Evolutionary conservation across 345 rosid genomes (phyloP).

Genomic region (Rubroshorea leprosula): DNA sequence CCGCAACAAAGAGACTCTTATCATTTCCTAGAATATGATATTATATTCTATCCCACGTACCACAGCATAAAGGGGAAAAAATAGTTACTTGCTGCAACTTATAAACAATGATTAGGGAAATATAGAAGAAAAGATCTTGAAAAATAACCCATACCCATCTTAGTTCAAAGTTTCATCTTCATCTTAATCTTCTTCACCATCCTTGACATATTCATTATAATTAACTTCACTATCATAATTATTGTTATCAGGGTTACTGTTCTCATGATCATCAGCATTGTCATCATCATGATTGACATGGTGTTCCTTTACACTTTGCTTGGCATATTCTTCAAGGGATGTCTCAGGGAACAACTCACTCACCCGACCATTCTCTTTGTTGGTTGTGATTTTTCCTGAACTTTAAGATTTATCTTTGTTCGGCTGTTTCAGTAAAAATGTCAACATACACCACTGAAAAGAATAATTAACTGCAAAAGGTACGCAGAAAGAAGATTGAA

Average conservation of each 20-base stretch:
- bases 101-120: background rate
- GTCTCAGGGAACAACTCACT: slow-evolving; percentile 55
- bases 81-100: background rate
- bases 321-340: slow-evolving; percentile 59
- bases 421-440: slow-evolving; percentile 46
- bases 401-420: slow-evolving; percentile 44
- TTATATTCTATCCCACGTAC: background rate
- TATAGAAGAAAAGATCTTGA: background rate
- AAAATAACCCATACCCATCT: background rate
- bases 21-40: no score
- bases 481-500: background rate
- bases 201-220: slow-evolving; percentile 24
- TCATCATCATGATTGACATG: slow-evolving; percentile 21
- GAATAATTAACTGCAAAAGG: background rate
- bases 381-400: slow-evolving; percentile 30
- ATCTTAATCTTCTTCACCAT: slow-evolving; percentile 2
- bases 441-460: background rate
- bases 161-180: slow-evolving; percentile 1
- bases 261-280: slow-evolving; percentile 18
- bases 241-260: slow-evolving; percentile 5
- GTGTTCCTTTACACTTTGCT: slow-evolving; percentile 21
- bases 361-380: slow-evolving; percentile 48
- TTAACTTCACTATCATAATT: slow-evolving; percentile 17
- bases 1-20: no score
- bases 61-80: background rate